These are phyloP conservation scores for Fonsecaea nubica DNA, from an alignment of 2,329 filamentous ascomycete species.

Conservation along the genomic window DNA sequence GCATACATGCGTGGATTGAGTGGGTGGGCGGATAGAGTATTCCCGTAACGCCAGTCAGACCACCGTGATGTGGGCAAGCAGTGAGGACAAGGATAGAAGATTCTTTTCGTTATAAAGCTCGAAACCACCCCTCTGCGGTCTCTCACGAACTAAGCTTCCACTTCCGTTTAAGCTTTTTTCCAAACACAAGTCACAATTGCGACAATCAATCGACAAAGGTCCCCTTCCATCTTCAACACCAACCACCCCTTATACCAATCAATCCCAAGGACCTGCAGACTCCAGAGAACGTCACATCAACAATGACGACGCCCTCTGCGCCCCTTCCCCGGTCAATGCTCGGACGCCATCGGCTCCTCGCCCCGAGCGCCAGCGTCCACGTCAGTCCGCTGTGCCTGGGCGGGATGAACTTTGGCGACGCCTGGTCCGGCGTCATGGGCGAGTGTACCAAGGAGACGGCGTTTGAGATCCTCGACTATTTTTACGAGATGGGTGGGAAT, in stretches of 20 bases:
- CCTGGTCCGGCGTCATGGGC: slow-evolving; percentile 47
- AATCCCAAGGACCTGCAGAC: not conserved
- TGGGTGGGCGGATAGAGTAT: no score
- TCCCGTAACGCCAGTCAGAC: no score
- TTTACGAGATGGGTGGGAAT: slow-evolving; percentile 57
- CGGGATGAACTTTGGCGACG: slow-evolving; percentile 62
- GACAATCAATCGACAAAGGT: no score
- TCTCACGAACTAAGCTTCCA: no score
- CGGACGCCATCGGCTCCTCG: slow-evolving; percentile 60
- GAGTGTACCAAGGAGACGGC: slow-evolving; percentile 54
- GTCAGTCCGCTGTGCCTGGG: slow-evolving; percentile 63
- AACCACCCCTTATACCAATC: not conserved
- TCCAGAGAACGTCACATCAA: not conserved
- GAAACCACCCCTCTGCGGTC: no score
- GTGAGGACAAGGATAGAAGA: no score
- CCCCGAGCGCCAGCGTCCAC: slow-evolving; percentile 58
- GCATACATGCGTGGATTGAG: no score
- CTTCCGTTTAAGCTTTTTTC: no score
- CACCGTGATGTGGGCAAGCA: no score
- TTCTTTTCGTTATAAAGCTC: no score
- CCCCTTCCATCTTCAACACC: not conserved
- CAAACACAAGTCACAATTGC: no score
- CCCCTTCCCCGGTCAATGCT: slow-evolving; percentile 50
- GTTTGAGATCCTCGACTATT: slow-evolving; percentile 57
- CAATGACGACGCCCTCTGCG: slow-evolving; percentile 39